Base-by-base conservation (phyloP, 768 basidiomycete species). In the Chalciporus sphaerocephalus region DNA sequence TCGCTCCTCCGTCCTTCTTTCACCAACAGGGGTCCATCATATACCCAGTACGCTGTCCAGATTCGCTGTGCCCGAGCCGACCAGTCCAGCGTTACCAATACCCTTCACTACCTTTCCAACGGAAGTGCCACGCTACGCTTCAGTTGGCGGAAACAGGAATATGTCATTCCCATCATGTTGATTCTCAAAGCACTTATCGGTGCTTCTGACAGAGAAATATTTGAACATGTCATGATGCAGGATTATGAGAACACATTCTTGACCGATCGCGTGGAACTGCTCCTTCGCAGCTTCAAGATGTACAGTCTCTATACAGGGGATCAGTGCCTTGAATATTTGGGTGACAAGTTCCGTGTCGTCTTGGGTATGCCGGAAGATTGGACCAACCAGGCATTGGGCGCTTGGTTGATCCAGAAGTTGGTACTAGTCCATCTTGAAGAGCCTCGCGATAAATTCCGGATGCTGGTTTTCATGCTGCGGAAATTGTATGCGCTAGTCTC, bases 101-200 rank as follows among this genome's bases (percentile, higher is more conserved):
- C 87, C 16, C 79, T 99, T n/a, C 96, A 99, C 64, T 99, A 98
- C 66, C 83, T 98, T 34, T 85, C 91, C 15, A 95, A 94, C 53
- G 96, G 96, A 36, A 93, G 83, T 55, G 91, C 94, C n/a, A 98
- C 93, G 76, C 69, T 98, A 15, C 84, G 96, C 16, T 98, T 99
- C 69, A 89, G 81, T 61, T 96, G 91, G 91, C 74, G 95, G 42
- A 99, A 98, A 68, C 89, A 95, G 62, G 96, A 99, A 78, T 99
- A 94, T 63, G 89, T 95, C 44, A 90, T 99, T 33, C 96, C 96
- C 5, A 88, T 97, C 66, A 93, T 98, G 84, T 79, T 99, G 35
- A 76, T 98, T 57, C 78, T 99, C 54, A 98, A 98, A 62, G 94
- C 93, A 21, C 79, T 98, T 24, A 81, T 92, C 4, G 78, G 84